These are phyloP conservation scores for Pleurozium schreberi DNA, from an alignment of 225 moss, liverwort and hornwort genomes.

Conservation along the genomic window DNA sequence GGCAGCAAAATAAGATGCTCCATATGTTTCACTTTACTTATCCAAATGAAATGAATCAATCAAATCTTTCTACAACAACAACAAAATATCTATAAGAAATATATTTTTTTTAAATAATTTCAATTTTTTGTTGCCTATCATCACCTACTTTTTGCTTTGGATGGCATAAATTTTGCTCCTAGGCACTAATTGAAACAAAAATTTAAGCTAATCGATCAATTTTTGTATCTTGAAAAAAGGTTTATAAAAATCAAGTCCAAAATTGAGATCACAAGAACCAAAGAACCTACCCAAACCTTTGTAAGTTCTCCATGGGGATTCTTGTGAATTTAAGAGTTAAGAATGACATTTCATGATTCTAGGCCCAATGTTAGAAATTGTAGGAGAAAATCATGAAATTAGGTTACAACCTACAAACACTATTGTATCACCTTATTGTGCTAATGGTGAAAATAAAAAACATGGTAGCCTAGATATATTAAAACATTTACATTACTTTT, in stretches of 20 bases:
- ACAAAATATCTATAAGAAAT: background rate
- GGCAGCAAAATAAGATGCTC: background rate
- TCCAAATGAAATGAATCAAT: background rate
- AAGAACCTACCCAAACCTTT: background rate
- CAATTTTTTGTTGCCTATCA: background rate
- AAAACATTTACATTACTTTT: background rate
- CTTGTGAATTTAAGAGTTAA: background rate
- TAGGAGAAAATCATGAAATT: background rate
- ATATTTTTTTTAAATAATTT: too few relatives aligned
- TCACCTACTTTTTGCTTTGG: background rate
- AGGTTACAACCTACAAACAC: background rate
- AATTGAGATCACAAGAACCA: background rate
- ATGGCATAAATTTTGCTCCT: background rate
- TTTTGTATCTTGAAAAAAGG: too few relatives aligned
- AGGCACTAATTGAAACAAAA: too few relatives aligned
- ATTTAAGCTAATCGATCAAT: too few relatives aligned
- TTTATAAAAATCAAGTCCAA: background rate
- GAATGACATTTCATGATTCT: background rate
- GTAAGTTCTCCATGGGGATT: fast-evolving
- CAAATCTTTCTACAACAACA: fast-evolving
- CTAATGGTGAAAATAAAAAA: background rate
- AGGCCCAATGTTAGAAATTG: background rate
- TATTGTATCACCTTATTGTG: background rate
- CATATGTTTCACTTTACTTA: background rate
- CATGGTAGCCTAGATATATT: background rate